A percentile compares a stretch with the other conserved stretches of the same genome.
These are phyloP conservation scores for Euphorbia pulcherrima DNA, from an alignment of 345 rosid genomes.

Conservation along the genomic window DNA sequence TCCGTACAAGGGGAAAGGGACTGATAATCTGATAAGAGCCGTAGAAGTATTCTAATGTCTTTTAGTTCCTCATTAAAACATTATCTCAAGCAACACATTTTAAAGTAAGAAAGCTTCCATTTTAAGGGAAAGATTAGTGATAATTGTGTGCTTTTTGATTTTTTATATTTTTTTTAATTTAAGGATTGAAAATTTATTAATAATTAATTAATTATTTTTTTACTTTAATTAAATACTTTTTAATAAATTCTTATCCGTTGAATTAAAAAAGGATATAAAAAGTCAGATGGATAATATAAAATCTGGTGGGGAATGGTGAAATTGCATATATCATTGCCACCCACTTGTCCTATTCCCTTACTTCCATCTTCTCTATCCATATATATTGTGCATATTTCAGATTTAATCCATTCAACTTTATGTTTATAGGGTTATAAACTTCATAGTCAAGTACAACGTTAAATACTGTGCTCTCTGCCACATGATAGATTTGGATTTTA, in stretches of 20 bases:
- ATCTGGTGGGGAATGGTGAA: slow-evolving; percentile 14
- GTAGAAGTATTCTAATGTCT: slow-evolving; percentile 19
- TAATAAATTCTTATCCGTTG: too few species aligned
- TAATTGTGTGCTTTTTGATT: neutral
- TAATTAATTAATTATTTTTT: too few species aligned
- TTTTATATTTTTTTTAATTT: too few species aligned
- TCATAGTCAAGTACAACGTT: too few species aligned
- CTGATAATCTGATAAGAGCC: slow-evolving; percentile 34
- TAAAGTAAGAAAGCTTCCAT: slow-evolving; percentile 35
- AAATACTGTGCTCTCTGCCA: too few species aligned
- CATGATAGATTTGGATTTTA: too few species aligned
- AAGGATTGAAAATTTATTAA: too few species aligned
- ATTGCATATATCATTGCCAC: slow-evolving; percentile 17
- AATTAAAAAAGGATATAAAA: too few species aligned
- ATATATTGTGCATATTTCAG: neutral
- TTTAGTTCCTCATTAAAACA: slow-evolving; percentile 20
- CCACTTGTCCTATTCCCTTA: slow-evolving; percentile 25
- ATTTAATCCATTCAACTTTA: neutral
- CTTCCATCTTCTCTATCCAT: neutral
- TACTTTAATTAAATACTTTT: too few species aligned
- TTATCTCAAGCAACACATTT: slow-evolving; percentile 28
- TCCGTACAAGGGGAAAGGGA: slow-evolving; percentile 43
- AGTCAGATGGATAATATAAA: too few species aligned
- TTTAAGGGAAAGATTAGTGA: slow-evolving; percentile 11
- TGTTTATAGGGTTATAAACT: neutral